Conservation (phyloP, 2,329 filamentous ascomycete species). For the Cordyceps militaris region DNA sequence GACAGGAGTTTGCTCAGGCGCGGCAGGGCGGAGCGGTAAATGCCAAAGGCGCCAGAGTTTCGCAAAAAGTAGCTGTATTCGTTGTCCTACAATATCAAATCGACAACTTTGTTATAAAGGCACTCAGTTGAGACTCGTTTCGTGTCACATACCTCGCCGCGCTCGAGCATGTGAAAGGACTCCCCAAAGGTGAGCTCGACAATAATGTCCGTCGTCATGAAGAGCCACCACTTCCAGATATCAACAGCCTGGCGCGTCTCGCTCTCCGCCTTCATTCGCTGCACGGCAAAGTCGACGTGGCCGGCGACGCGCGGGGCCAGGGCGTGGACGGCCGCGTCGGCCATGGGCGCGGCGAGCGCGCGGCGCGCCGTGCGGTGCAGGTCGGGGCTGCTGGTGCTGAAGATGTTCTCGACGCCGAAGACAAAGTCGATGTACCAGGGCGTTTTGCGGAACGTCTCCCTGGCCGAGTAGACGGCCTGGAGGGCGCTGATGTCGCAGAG, state of each 20-base stretch:
- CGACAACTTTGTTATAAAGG: not conserved
- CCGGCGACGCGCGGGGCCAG: constrained; percentile 5
- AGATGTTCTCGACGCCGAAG: not conserved
- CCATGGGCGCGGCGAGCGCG: not conserved
- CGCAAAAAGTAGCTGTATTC: constrained; percentile 7
- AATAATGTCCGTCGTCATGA: constrained; percentile 21
- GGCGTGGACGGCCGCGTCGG: constrained; percentile 1
- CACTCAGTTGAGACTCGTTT: not conserved
- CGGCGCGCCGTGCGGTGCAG: constrained; percentile 8
- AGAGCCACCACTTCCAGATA: constrained; percentile 20
- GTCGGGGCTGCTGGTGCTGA: not conserved
- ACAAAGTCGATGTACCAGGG: constrained; percentile 3
- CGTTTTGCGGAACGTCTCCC: constrained; percentile 10
- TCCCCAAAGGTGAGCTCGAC: constrained; percentile 23
- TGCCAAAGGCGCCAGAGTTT: not conserved
- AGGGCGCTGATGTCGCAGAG: not conserved
- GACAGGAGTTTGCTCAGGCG: not conserved
- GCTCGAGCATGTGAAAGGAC: constrained; percentile 15
- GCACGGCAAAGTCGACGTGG: constrained; percentile 19
- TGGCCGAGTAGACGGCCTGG: constrained; percentile 8
- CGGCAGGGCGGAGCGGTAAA: not conserved
- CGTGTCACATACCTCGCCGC: not conserved
- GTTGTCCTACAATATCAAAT: not conserved
- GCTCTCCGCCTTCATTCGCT: constrained; percentile 16
- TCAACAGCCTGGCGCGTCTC: constrained; percentile 15